Conservation (phyloP, 2,329 filamentous ascomycete genomes). For the Fusarium gaditjirri region DNA sequence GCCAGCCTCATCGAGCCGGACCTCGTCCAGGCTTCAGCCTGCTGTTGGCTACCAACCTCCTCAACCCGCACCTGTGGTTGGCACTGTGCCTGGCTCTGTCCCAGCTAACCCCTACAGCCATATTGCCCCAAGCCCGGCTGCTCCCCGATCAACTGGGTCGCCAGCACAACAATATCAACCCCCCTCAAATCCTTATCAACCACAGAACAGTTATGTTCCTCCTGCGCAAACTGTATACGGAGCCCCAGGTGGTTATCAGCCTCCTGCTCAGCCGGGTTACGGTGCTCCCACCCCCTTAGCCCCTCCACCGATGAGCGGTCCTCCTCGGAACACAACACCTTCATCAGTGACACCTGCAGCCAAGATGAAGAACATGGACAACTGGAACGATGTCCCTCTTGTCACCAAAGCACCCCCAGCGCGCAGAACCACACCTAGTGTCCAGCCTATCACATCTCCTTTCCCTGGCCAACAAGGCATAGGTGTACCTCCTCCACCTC, state of each 20-base stretch:
- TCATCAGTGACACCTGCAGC: constrained; percentile 73
- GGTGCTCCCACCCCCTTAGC: constrained; percentile 47
- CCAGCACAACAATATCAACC: constrained; percentile 52
- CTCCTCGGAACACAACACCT: constrained; percentile 71
- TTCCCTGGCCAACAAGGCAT: constrained; percentile 74
- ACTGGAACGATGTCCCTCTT: constrained; percentile 96
- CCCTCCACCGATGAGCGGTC: constrained; percentile 51
- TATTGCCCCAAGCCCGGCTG: constrained; percentile 49
- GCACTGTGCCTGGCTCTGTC: constrained; percentile 23
- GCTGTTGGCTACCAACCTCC: constrained; percentile 61
- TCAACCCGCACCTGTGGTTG: constrained; percentile 49
- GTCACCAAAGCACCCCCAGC: constrained; percentile 76
- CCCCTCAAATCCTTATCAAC: constrained; percentile 52
- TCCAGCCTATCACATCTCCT: constrained; percentile 76
- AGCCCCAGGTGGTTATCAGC: constrained; percentile 60
- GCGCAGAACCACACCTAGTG: constrained; percentile 78
- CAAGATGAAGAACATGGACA: constrained; percentile 75
- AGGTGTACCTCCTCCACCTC: constrained; percentile 66
- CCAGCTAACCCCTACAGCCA: constrained; percentile 54
- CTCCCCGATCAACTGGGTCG: constrained; percentile 36
- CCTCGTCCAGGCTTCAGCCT: constrained; percentile 55
- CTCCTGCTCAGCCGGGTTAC: constrained; percentile 57
- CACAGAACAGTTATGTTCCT: constrained; percentile 39
- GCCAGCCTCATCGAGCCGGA: constrained; percentile 47
- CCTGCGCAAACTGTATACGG: constrained; percentile 53